Conservation (phyloP, 2,329 filamentous ascomycete species). For the Neoascochyta sp. region DNA sequence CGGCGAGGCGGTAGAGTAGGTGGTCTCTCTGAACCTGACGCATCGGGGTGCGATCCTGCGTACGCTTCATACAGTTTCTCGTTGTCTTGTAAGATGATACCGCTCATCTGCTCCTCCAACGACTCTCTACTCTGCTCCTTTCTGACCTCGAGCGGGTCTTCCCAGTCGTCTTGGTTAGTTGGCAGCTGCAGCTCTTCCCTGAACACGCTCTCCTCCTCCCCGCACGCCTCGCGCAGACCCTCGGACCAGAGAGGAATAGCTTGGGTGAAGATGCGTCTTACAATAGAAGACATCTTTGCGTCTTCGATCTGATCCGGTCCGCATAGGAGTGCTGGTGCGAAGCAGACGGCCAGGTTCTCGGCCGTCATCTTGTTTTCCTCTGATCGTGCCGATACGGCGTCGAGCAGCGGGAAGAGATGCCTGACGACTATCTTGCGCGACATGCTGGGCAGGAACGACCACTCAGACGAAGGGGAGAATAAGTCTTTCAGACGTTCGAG, state of each 20-base stretch:
- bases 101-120: constrained; percentile 39
- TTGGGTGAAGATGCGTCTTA: constrained; percentile 49
- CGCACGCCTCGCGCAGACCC: constrained; percentile 43
- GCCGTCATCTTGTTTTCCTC: constrained; percentile 55
- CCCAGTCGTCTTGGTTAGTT: constrained; percentile 43
- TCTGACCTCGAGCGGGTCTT: constrained; percentile 44
- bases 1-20: constrained; percentile 42
- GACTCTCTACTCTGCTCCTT: constrained; percentile 21
- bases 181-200: constrained; percentile 41
- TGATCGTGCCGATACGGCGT: constrained; percentile 44
- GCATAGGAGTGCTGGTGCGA: constrained; percentile 51
- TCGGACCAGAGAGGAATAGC: constrained; percentile 48
- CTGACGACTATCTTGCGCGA: constrained; percentile 49
- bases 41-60: constrained; percentile 12
- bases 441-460: constrained; percentile 44
- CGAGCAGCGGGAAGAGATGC: constrained; percentile 53
- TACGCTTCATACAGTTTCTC: constrained; percentile 24
- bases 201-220: constrained; percentile 38
- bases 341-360: constrained; percentile 53
- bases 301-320: constrained; percentile 55
- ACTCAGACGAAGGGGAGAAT: constrained; percentile 45
- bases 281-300: constrained; percentile 51
- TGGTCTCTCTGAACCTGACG: constrained; percentile 12
- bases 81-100: constrained; percentile 45
- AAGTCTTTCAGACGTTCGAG: constrained; percentile 46